Evolutionary conservation across 495 filamentous ascomycete genomes (phyloP).

Genomic region (Aspergillus egyptiacus): DNA sequence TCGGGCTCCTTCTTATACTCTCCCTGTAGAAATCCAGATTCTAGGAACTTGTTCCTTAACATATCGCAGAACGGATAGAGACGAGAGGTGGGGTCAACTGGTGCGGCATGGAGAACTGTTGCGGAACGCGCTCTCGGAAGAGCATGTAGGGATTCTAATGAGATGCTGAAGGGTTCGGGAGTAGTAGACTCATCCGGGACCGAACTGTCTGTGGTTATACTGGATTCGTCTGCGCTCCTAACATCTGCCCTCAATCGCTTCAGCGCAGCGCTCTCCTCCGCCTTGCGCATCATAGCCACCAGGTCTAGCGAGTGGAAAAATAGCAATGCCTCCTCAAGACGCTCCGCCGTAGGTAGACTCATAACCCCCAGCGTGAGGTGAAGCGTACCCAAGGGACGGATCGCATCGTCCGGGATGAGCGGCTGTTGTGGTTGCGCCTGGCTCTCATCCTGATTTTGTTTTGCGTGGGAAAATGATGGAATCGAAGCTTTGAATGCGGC

Average conservation of each 20-base stretch:
- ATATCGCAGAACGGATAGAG: conserved; percentile 58
- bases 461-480: conserved; percentile 17
- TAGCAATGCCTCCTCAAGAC: conserved; percentile 51
- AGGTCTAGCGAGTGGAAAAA: conserved; percentile 53
- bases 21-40: conserved; percentile 53
- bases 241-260: background rate
- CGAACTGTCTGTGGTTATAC: background rate
- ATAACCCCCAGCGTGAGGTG: conserved; percentile 88
- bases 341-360: conserved; percentile 55
- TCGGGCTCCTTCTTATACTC: conserved; percentile 34
- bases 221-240: background rate
- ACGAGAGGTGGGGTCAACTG: conserved; percentile 49
- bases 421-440: conserved; percentile 5
- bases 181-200: background rate
- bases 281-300: conserved; percentile 38
- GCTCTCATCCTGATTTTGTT: conserved; percentile 4
- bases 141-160: conserved; percentile 35
- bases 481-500: conserved; percentile 55
- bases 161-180: conserved; percentile 25
- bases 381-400: conserved; percentile 73
- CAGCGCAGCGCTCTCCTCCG: conserved; percentile 12
- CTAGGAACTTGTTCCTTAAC: conserved; percentile 54
- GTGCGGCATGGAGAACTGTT: conserved; percentile 51
- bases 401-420: conserved; percentile 50
- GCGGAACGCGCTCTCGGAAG: conserved; percentile 28